Evolutionary conservation across 352 stramenopile species (phyloP), one percentile per base, ranked within the genome.

Genomic region (Phytophthora foliorum): DNA sequence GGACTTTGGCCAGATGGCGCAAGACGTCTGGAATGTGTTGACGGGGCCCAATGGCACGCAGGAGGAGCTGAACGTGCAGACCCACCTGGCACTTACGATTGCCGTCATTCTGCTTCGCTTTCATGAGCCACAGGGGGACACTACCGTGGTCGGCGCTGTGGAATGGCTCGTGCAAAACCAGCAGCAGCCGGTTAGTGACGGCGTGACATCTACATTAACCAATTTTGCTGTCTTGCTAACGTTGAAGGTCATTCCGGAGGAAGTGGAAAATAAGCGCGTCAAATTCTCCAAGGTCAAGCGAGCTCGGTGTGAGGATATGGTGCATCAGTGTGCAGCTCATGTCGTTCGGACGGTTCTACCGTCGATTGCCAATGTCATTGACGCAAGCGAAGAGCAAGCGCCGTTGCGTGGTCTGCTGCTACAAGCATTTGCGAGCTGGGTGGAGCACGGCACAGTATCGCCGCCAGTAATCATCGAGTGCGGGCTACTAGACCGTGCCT

Each of bases 101-200:
- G 87, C 82, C 4, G 84, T 93, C 27, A 89, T 95, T 45, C 58
- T 95, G 32, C 57, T 95, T 46, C 84, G 85, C 31, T 92, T 95
- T 51, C 85, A 93, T 42, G 85, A 92, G 31, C 73, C 88, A 29
- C 80, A 88, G 52, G 57, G 57, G 13, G 74, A 84, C 13, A 53
- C 72, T 13, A 88, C 72, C 22, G 74, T 94, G 25, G 75, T 91
- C 22, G 67, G 70, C 27, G 82, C 86, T 2, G 79, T 95, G 53
- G 82, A 95, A 68, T 93, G 82, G 84, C 84, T 94, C 32, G 81
- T 91, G 52, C 73, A 74, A 38, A 95, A 92, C 72, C 85, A 95
- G 57, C 57, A 80, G 39, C 62, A 78, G n/a, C 80, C 74, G 6
- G 75, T 80, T n/a, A 61, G 72, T 22, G 75, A 89, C 32, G 57